Base-by-base conservation (phyloP, 2,329 filamentous ascomycete species). In the Ramichloridium luteum region DNA sequence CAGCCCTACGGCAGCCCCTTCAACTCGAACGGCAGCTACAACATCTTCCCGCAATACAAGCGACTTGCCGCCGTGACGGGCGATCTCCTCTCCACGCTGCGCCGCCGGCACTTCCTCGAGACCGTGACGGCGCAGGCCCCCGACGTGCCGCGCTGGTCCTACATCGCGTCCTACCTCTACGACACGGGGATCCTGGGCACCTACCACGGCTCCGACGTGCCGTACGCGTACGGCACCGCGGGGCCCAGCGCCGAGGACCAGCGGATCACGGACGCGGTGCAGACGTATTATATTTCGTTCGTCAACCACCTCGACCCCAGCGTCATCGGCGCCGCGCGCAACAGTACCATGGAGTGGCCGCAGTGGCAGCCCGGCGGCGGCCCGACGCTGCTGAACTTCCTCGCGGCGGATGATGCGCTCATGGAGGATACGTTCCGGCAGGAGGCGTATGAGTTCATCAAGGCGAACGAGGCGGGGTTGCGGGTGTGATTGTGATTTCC, bases 41-140 rank as follows among this genome's bases (percentile, higher is more conserved):
- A 78, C 47, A 63, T 74, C 47, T 85, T 81, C 49, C 79, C 81
- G 0, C 70, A 81, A 42, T 86, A 74, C 65, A 88, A 86, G 56
- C 77, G 79, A 10, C 60, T 84, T 0, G 74, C 79, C 2, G 80
- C 81, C 20, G 70, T 88, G 56, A 23, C 72, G 0, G 82, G 82
- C 10, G 82, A 90, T 49, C 47, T 84, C 0, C 71, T 71, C 2
- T 88, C 90, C 56, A 86, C 77, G 0, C 63, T 90, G 0, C 71
- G 73, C 0, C 72, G 81, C 1, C 73, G 82, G 11, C 38, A 66
- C 4, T 76, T 81, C 52, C 67, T 90, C 13, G 49, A 64, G 9
- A 36, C 48, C 0, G 54, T 71, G 2, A 47, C 52, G 0, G 32
- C 56, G 1, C 39, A 74, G 75, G 0, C 44, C 55, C 17, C 71